These are phyloP conservation scores for Chenopodium suecicum DNA, from an alignment of 148 eudicot genomes.

Conservation along the genomic window DNA sequence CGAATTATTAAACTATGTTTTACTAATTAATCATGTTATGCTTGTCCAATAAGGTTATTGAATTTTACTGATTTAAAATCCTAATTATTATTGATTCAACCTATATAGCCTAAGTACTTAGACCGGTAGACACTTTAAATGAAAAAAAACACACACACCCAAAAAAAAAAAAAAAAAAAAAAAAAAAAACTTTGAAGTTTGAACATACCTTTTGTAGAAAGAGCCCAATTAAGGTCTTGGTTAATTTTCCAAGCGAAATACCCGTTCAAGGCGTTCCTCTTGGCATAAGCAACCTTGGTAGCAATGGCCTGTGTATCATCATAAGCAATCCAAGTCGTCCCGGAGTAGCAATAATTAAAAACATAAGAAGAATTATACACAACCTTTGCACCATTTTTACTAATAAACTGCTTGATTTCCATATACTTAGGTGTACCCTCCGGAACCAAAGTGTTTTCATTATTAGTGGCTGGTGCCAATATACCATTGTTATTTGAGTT, in stretches of 20 bases:
- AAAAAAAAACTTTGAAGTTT: background rate
- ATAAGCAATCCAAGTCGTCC: slow-evolving; percentile 61
- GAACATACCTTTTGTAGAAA: slow-evolving; percentile 45
- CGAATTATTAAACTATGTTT: too few relatives aligned
- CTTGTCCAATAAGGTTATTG: too few relatives aligned
- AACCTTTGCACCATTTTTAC: slow-evolving; percentile 6
- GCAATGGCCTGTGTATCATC: slow-evolving; percentile 44
- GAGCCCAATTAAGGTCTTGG: slow-evolving; percentile 46
- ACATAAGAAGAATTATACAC: slow-evolving; percentile 39
- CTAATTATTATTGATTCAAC: too few relatives aligned
- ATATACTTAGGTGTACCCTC: slow-evolving; percentile 26
- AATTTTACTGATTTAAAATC: too few relatives aligned
- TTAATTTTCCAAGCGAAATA: slow-evolving; percentile 58
- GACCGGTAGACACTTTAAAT: too few relatives aligned
- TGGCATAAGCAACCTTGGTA: slow-evolving; percentile 52
- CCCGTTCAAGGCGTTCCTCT: slow-evolving; percentile 38
- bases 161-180: too few relatives aligned
- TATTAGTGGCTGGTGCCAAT: slow-evolving; percentile 21
- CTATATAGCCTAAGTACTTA: too few relatives aligned
- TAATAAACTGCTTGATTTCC: slow-evolving; percentile 29
- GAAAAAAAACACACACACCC: too few relatives aligned
- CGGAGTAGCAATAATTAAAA: slow-evolving; percentile 47
- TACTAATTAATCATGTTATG: too few relatives aligned
- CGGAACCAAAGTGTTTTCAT: background rate
- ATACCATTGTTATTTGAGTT: slow-evolving; percentile 15